phyloP scores from a whole-genome alignment of 1,284 basidiomycete species.

The Moesziomyces globuligerus region DNA sequence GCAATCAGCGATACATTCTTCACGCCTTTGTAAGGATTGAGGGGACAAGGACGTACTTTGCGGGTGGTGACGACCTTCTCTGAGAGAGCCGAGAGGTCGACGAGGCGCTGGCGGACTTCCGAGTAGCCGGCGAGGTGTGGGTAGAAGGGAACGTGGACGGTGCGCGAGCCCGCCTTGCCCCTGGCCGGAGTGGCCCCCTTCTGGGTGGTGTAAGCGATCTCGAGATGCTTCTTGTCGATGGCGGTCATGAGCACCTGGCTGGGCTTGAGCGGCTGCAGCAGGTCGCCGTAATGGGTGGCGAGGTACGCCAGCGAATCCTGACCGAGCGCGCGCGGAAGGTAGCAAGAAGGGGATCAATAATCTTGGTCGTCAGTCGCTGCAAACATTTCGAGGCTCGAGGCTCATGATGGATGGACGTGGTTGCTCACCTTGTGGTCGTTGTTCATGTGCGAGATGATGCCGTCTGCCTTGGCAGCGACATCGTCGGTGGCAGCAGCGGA shows the following conservation, averaged over 20 bases:
- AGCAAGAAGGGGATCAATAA: too few relatives aligned
- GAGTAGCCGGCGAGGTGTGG: constrained; percentile 39
- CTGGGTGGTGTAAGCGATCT: constrained; percentile 35
- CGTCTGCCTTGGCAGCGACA: constrained; percentile 41
- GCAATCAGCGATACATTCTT: neutral
- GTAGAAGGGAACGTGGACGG: constrained; percentile 37
- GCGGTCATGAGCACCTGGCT: constrained; percentile 42
- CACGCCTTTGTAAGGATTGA: neutral
- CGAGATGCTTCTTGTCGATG: constrained; percentile 47
- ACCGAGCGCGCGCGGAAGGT: too few relatives aligned
- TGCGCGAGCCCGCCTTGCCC: constrained; percentile 19
- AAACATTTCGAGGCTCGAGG: neutral
- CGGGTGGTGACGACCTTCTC: constrained; percentile 41
- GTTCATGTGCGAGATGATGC: constrained; percentile 51
- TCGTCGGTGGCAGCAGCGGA: constrained; percentile 19
- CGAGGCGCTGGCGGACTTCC: constrained; percentile 34
- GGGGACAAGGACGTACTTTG: constrained; percentile 14
- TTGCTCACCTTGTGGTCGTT: constrained; percentile 45
- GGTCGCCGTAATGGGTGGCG: constrained; percentile 43
- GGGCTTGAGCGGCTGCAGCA: constrained; percentile 29
- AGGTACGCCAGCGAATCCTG: constrained; percentile 50
- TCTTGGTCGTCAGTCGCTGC: neutral
- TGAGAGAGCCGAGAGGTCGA: constrained; percentile 31
- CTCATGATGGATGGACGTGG: neutral
- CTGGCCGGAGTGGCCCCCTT: constrained; percentile 14